Base-by-base conservation (phyloP, 176 grass and related monocot genomes). In the Juncus inflexus region DNA sequence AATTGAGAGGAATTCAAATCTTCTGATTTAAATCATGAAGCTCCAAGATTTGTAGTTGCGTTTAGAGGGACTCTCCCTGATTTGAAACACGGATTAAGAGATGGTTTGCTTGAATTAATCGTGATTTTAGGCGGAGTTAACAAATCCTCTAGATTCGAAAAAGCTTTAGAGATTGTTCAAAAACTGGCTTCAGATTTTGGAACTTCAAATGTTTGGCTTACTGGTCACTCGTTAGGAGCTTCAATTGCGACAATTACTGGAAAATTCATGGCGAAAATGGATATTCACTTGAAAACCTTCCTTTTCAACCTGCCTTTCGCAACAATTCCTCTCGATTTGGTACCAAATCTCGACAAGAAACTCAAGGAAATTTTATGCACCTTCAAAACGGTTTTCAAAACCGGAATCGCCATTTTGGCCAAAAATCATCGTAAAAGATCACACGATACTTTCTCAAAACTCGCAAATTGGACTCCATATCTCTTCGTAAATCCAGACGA, bases 241-340 rank as follows among this genome's bases (percentile, higher is more conserved):
- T 69, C 66, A 15, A 69, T 69, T 2, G 52, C 66, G 3, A 69
- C 52, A 3, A 50, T 56, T 40, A 57, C 36, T 0, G 66, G 66
- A 9, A 69, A 69, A 38, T 42, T 6, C 52, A 55, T 57, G 3
- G 66, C 52, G 3, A 69, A 41, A 52, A 40, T 4, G 3, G 37
- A 69, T 57, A 15, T 42, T 55, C 12, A 69, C 35, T 14, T 69
- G 12, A 69, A 69, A 36, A 69, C 66, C 13, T 69, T 69, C 37
- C 51, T 69, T 56, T 69, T 57, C 52, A 69, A 69, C 7, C 35
- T 12, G 19, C 66, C 66, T 55, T 69, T 69, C 2, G 51, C 66
- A 12, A 55, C 66, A 15, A 14, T 69, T 38, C 52, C 51, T 69
- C 51, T 69, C 0, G 66, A 69, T 55, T 69, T 35, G 66, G 12